Evolutionary conservation across 1,284 basidiomycete species (phyloP).

Genomic region (Lignosus rhinocerotis): DNA sequence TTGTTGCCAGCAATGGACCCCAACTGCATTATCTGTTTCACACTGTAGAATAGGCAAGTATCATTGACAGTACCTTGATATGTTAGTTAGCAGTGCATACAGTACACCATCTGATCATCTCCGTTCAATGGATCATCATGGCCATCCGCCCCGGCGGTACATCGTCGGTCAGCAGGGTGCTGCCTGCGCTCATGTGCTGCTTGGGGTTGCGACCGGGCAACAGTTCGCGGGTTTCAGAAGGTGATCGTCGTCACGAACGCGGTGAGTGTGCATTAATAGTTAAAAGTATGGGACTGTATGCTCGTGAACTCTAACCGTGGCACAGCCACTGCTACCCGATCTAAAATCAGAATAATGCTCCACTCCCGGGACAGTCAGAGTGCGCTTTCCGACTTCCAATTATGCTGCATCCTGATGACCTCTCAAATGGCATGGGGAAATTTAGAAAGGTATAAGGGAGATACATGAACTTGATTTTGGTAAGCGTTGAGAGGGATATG

Average conservation of each 20-base stretch:
- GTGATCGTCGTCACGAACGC: neutral
- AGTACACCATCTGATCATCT: neutral
- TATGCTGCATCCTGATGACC: neutral
- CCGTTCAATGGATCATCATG: neutral
- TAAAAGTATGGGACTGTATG: neutral
- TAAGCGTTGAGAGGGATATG: too few relatives aligned
- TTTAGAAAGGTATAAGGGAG: too few relatives aligned
- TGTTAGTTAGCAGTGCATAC: neutral
- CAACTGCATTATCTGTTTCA: neutral
- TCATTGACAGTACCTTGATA: neutral
- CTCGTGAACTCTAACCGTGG: neutral
- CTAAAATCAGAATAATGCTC: neutral
- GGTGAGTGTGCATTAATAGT: neutral
- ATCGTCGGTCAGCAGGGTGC: too few relatives aligned
- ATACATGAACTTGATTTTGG: too few relatives aligned
- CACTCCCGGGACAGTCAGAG: neutral
- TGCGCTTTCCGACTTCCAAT: neutral
- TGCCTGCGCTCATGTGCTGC: too few relatives aligned
- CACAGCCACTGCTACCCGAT: slow-evolving; percentile 2
- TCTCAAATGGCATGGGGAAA: neutral
- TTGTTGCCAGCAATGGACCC: neutral
- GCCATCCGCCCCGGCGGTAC: neutral
- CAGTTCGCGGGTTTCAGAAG: neutral
- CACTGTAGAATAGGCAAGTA: slow-evolving; percentile 5
- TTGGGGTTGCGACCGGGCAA: too few relatives aligned